These are phyloP conservation scores for Jacaranda copaia DNA, from an alignment of 257 asterid species.

Conservation along the genomic window DNA sequence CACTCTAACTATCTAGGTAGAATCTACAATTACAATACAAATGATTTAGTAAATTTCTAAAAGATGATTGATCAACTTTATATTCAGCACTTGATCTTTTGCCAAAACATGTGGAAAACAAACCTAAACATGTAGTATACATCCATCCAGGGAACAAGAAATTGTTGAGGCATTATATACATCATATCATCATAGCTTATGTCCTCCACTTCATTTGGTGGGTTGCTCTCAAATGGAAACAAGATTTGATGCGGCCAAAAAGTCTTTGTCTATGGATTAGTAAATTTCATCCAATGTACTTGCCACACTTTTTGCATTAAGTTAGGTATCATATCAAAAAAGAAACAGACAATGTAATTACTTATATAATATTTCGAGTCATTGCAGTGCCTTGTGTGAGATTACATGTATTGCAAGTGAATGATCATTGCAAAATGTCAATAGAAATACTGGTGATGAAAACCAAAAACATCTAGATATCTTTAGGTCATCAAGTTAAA, in stretches of 20 bases:
- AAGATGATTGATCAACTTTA: too few relatives aligned
- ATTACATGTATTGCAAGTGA: background rate
- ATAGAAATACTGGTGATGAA: background rate
- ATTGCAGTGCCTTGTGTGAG: slow-evolving; percentile 1
- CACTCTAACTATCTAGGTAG: background rate
- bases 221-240: slow-evolving; percentile 22
- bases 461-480: background rate
- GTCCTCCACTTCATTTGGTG: background rate
- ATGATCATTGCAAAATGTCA: background rate
- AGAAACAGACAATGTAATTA: background rate
- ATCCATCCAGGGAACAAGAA: slow-evolving; percentile 8
- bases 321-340: background rate
- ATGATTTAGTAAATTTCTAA: background rate
- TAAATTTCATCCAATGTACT: slow-evolving; percentile 5
- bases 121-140: slow-evolving; percentile 16
- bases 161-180: background rate
- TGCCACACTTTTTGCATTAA: slow-evolving; percentile 11
- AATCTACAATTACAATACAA: background rate
- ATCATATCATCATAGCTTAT: background rate
- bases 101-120: background rate
- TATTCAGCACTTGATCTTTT: background rate
- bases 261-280: slow-evolving; percentile 4
- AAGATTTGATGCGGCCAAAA: slow-evolving; percentile 19
- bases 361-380: background rate
- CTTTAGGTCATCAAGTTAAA: background rate